A percentile compares a stretch with the other conserved stretches of the same genome.
phyloP scores from a whole-genome alignment of 768 basidiomycete genomes.

The Boletus rex-veris region DNA sequence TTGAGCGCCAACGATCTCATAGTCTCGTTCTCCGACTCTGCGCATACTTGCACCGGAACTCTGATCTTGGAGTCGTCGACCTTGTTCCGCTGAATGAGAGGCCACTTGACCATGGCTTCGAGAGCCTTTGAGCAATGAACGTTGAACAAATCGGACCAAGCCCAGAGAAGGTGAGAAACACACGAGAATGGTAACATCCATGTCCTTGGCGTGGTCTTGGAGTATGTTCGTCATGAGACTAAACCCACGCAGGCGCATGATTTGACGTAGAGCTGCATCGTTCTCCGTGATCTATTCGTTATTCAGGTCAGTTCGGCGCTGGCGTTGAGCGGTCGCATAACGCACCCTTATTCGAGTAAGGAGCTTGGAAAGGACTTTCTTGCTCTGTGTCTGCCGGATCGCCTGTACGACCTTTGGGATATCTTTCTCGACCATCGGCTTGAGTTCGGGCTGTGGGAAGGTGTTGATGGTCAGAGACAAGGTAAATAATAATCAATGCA shows the following conservation, averaged over 20 bases:
- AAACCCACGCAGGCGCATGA: slow-evolving; percentile 92
- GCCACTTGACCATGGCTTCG: slow-evolving; percentile 73
- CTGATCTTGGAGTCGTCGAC: slow-evolving; percentile 81
- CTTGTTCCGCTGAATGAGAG: slow-evolving; percentile 83
- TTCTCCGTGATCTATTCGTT: slow-evolving; percentile 76
- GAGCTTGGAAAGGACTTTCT: slow-evolving; percentile 77
- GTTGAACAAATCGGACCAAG: background rate
- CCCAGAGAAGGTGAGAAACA: slow-evolving; percentile 25
- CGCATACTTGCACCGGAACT: slow-evolving; percentile 53
- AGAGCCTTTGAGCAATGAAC: slow-evolving; percentile 43
- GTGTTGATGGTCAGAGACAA: background rate
- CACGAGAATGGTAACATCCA: slow-evolving; percentile 69
- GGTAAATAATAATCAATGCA: background rate
- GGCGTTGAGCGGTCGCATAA: background rate
- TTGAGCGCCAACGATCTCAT: slow-evolving; percentile 59
- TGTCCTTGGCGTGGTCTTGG: slow-evolving; percentile 68
- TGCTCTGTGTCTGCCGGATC: slow-evolving; percentile 81
- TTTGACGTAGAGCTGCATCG: slow-evolving; percentile 67
- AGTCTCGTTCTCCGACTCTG: slow-evolving; percentile 51
- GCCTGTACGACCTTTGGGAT: slow-evolving; percentile 91
- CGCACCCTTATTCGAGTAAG: slow-evolving; percentile 79
- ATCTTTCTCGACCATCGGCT: slow-evolving; percentile 71
- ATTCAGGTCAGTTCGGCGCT: background rate
- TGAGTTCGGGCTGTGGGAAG: slow-evolving; percentile 62
- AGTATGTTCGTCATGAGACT: slow-evolving; percentile 88